Base-by-base conservation (phyloP, 2,329 filamentous ascomycete genomes). In the Akanthomyces muscarius region DNA sequence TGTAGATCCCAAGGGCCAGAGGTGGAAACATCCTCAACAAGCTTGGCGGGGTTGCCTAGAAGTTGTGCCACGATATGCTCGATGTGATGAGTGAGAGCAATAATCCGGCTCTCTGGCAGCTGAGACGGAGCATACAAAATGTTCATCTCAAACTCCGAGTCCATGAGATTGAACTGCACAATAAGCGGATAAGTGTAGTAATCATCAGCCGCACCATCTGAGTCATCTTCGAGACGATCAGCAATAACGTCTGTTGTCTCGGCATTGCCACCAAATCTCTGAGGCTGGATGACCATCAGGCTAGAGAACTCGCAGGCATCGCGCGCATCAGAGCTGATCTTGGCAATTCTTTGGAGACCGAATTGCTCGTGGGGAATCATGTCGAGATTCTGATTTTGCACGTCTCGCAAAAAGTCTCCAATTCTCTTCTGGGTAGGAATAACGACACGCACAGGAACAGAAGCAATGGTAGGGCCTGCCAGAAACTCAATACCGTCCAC, bases 401-500 rank as follows among this genome's bases (percentile, higher is more conserved):
- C 61, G 5, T 45, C 45, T 23, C 56, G 25, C 14, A 67, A 44
- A 42, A 65, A 65, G 23, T 54, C n/a, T 3, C 51, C 21, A 10
- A 56, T 50, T 5, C 11, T 54, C 10, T 23, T 50, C 7, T 62
- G 30, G 7, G 30, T 18, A 5, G 36, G 36, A 41, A 62, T 55
- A 1, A 25, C 16, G 11, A 69, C 30, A 0, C 66, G 62, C 4
- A 69, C 18, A 5, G 68, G 69, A 0, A 71, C 64, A 4, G 66
- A 67, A 13, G 66, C 63, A n/a, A 71, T 67, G 1, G 67, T 67
- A 16, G 70, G 69, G 0, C 67, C 70, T 3, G 65, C 62, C 2
- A 70, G 60, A 25, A 58, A 53, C 18, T 67, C 65, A 3, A 71
- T 65, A 3, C 65, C 67, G 0, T 54, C 30, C 10, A 71, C 38